Base-by-base conservation (phyloP, 257 asterid species). In the Cynanchum wilfordii region DNA sequence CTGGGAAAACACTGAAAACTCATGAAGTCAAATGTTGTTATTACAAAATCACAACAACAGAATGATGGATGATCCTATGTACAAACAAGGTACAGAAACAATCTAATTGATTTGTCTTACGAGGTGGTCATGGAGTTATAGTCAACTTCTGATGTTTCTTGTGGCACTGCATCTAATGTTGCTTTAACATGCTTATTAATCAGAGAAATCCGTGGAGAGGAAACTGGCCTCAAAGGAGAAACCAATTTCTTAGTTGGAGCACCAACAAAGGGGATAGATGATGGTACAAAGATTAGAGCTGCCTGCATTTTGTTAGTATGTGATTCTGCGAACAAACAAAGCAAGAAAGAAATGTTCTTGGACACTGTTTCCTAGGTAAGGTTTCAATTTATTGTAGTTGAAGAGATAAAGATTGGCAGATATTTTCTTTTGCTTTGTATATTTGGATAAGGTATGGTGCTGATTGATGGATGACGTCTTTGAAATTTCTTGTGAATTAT, bases 1-100 rank as follows among this genome's bases (percentile, higher is more conserved):
- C 90, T 24, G 89, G 95, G 68, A 89, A 89, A 12, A 87, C 90
- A 50, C 92, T 85, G 71, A 67, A 67, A 67, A 45, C 45, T 11
- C 57, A 67, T 22, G 40, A 0, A 24, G 22, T 3, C 59, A 20
- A 49, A 40, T 55, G 57, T 67, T 67, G 56, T 67, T 67, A 42
- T 67, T 45, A 44, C 11, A 6, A 4, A 29, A 20, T 42, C 16
- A 30, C 51, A 69, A 17, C 57, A 50, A 2, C 19, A 49, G 20
- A 50, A 49, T 42, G 47, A 27, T 33, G 1, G 47, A 27, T 33
- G 1, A 50, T 30, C 22, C 27, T 27, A 33, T 19, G 27, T 24
- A 29, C 9, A 2, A 69, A 44, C 42, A 42, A 40, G 47, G 47
- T 27, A 7, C 44, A 69, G 47, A 42, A 42, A 11, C 50, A 38